Base-by-base conservation (phyloP, 2,329 filamentous ascomycete genomes). In the Epichloe typhina region DNA sequence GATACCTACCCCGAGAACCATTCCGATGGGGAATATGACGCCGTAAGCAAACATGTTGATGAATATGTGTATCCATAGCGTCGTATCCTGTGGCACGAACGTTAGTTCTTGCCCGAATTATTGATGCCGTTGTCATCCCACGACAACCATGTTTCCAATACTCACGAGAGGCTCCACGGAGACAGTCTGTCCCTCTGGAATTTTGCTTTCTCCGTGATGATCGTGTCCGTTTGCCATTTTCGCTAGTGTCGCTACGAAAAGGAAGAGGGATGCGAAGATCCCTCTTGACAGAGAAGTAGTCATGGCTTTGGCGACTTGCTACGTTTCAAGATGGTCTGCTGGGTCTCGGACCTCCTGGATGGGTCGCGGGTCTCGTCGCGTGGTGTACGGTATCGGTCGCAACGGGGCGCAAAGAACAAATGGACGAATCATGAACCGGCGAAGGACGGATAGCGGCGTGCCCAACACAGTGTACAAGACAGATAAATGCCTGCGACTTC, bases 41-140 rank as follows among this genome's bases (percentile, higher is more conserved):
- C 93, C 93, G 73, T 94, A 97, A 52, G 89, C 82, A 52, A 93
- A 63, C 65, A 83, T 84, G 75, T 95, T 90, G 44, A 95, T 68
- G 53, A 95, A 76, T 62, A 98, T 97, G 69, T 98, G 93, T 58
- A 84, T 76, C 93, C 93, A 98, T 79, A 98, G 69, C 61, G 82
- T 88, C 41, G 83, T 77, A 66, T 97, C 93, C 78, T 83, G 57
- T 26, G 57, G 44, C 23, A 41, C 26, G 38, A 45, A 21, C 33
- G 59, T 75, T 55, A 75, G 65, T 55, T 11, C 47, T 49, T 21
- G 44, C 33, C 39, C 37, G 6, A 35, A 3, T 5, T 35, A 12
- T 37, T 31, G 12, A 38, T 19, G 35, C 33, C 23, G 36, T 11
- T 15, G 12, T 5, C 15, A 44, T n/a, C 26, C 19, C 23, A 21